Base-by-base conservation (phyloP, 2,329 filamentous ascomycete genomes). In the Fusarium musae region DNA sequence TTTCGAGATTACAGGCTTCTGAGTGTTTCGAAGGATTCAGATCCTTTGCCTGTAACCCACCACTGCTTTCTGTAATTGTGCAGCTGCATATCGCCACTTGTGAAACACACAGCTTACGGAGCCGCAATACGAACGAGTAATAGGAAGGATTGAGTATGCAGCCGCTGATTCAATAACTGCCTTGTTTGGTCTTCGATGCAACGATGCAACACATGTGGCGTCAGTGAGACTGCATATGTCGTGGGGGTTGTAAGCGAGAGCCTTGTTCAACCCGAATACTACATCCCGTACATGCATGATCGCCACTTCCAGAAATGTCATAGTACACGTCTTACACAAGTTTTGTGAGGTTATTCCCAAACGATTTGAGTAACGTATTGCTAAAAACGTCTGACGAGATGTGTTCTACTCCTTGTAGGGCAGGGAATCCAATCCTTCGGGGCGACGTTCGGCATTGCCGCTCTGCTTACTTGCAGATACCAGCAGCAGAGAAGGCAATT, bases 341-440 rank as follows among this genome's bases (percentile, higher is more conserved):
- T n/a, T 28, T 46, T 34, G 21, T 36, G n/a, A 44, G 54, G n/a
- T 2, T 47, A 36, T 58, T 17, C 26, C 13, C n/a, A 58, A 32
- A 47, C 5, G 3, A 1, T n/a, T 21, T 2, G 13, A 58, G 40
- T 32, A 34, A n/a, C 17, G 3, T 8, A 10, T 46, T 16, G 16
- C 5, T 30, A 5, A 11, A 47, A 46, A 47, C 10, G 54, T 47
- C 36, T 37, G 39, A n/a, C 40, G 9, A 47, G 54, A 58, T 28
- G 15, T n/a, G 28, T 26, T 47, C 32, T 26, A 47, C 40, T 34
- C 54, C 54, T 12, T 47, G 30, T 26, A 9, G 0, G 23, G 40
- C 39, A 47, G 53, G 53, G 53, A 34, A 36, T 17, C 23, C 42
- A 26, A 47, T 58, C 17, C 39, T 58, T 58, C 16, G 30, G 32